Conservation (phyloP, 176 grass and related monocot genomes). For the Hordeum vulgare region DNA sequence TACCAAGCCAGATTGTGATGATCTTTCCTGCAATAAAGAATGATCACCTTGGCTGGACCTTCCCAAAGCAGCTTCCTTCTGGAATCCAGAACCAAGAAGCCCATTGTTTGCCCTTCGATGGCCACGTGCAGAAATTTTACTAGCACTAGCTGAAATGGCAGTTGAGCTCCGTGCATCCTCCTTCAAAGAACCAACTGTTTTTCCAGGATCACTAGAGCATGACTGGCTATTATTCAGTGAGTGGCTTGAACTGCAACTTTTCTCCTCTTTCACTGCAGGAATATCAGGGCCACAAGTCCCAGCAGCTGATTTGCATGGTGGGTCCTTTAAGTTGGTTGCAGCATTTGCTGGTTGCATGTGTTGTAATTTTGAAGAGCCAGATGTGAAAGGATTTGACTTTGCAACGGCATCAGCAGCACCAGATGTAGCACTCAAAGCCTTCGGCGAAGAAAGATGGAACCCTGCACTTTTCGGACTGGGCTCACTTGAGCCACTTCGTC, state of each 20-base stretch:
- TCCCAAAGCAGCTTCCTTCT: conserved; percentile 44
- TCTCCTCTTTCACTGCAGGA: conserved; percentile 65
- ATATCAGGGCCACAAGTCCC: conserved; percentile 27
- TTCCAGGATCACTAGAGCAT: conserved; percentile 69
- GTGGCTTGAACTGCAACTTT: conserved; percentile 89
- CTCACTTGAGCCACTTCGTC: conserved; percentile 40
- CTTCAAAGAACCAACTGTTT: conserved; percentile 52
- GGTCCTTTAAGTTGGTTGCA: conserved; percentile 32
- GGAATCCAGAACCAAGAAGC: conserved; percentile 36
- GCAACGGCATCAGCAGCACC: conserved; percentile 13
- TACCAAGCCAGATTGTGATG: conserved; percentile 45
- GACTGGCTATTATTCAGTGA: conserved; percentile 88
- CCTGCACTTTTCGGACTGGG: conserved; percentile 24
- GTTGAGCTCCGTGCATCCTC: conserved; percentile 82
- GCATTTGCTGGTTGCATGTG: conserved; percentile 10
- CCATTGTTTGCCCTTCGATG: conserved; percentile 59
- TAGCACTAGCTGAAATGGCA: conserved; percentile 54
- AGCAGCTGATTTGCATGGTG: conserved; percentile 26
- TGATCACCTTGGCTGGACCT: conserved; percentile 47
- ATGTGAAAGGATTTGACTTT: conserved; percentile 23
- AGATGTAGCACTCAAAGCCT: conserved; percentile 26
- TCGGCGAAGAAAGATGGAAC: conserved; percentile 25
- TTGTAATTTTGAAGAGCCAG: conserved; percentile 32
- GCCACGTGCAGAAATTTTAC: conserved; percentile 44
- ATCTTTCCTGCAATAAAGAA: conserved; percentile 41